Base-by-base conservation (phyloP, 805 yeast species). In the Scheffersomyces lignosus region DNA sequence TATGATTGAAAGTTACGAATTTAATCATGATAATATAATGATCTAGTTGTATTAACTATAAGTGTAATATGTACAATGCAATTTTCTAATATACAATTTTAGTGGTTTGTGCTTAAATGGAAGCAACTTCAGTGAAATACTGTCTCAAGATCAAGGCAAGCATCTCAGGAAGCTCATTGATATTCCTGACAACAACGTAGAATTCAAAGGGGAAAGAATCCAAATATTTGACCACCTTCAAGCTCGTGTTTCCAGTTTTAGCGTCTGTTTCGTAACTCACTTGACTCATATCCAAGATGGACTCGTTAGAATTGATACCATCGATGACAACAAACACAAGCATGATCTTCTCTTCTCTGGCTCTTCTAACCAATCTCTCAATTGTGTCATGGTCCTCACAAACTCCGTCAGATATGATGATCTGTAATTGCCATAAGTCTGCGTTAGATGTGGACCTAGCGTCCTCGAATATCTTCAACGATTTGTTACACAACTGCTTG, bases 181-280 rank as follows among this genome's bases (percentile, higher is more conserved):
- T 85, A 54, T 91, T 81, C 49, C 86, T 81, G 17, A 93, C 97
- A 48, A 95, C 91, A 41, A 91, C 96, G 56, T 91, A 93, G 58
- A 85, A 93, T 57, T 93, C 98, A 63, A 93, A 93, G 50, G 99
- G 98, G 81, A 93, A 93, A 18, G 86, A 77, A 51, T 91, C 96
- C 60, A 93, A 74, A 54, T 93, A 93, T 49, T 82, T 86, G 41
- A 80, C 82, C 41, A 93, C 93, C 56, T 83, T 75, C 45, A 95
- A 67, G 30, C 77, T 76, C 79, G 80, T 73, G 39, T 75, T 76
- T 3, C 97, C 97, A 34, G 70, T 66, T 10, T 63, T 70, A 8
- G 61, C 49, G 56, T 83, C 91, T 3, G 82, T 71, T n/a, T 73
- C 75, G 52, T 90, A 93, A 42, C 75, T 80, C 18, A 90, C 99